These are phyloP conservation scores for Sporothrix inflata DNA, from an alignment of 2,329 filamentous ascomycete genomes.

Conservation along the genomic window DNA sequence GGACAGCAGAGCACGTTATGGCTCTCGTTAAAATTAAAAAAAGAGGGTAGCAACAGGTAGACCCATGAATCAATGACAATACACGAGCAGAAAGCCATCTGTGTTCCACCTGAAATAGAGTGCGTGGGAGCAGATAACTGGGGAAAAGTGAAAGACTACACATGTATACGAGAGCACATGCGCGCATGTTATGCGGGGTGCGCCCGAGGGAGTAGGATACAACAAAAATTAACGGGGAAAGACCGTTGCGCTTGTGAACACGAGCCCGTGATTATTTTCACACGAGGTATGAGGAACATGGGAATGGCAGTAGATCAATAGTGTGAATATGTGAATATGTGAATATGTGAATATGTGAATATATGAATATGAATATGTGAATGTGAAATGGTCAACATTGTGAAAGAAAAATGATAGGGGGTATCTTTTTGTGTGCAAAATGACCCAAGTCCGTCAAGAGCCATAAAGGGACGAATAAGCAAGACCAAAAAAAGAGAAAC, in stretches of 20 bases:
- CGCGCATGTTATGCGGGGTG: not conserved
- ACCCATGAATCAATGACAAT: constrained; percentile 15
- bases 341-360: not conserved
- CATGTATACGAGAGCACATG: not conserved
- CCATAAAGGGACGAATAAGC: not conserved
- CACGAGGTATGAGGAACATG: not conserved
- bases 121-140: not conserved
- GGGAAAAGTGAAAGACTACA: not conserved
- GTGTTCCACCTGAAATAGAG: not conserved
- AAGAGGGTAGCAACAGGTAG: not conserved
- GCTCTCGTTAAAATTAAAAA: not conserved
- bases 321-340: not conserved
- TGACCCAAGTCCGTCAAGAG: constrained; percentile 9
- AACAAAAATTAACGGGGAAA: not conserved
- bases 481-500: constrained; percentile 14
- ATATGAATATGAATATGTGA: not conserved
- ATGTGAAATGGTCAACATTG: not conserved
- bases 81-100: not conserved
- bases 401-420: constrained; percentile 16
- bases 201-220: not conserved
- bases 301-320: not conserved
- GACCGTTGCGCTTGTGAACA: not conserved
- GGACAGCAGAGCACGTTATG: not conserved
- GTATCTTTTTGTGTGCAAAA: constrained; percentile 25
- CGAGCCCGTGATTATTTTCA: not conserved